Conservation (phyloP, 192 early-diverging fungal genomes). For the Linnemannia elongata region DNA sequence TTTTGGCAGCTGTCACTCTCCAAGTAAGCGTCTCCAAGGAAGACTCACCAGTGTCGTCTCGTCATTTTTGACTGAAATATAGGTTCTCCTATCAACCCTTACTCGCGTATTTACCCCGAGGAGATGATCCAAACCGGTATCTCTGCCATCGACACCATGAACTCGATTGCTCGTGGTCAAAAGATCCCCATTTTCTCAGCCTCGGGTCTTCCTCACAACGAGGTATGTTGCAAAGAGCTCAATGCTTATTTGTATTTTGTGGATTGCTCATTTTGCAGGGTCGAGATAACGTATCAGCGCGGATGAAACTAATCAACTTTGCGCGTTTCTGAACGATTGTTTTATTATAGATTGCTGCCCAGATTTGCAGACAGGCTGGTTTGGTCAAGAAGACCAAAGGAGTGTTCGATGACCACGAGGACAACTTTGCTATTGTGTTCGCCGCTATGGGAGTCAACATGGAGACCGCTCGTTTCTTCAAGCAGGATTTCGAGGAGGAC, state of each 20-base stretch:
- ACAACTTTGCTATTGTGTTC: slow-evolving; percentile 99
- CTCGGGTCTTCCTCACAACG: slow-evolving; percentile 98
- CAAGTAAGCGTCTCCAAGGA: not conserved
- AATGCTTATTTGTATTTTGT: not conserved
- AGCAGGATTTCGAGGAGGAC: slow-evolving; percentile 99
- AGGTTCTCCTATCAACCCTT: slow-evolving; percentile 99
- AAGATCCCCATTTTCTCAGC: slow-evolving; percentile 99
- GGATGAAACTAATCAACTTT: not conserved
- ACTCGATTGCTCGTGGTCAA: slow-evolving; percentile 99
- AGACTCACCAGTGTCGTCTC: not conserved
- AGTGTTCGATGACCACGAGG: slow-evolving; percentile 95
- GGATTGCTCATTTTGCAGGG: not conserved
- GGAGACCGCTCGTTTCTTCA: slow-evolving; percentile 99
- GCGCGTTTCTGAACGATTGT: not conserved
- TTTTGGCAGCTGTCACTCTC: not conserved
- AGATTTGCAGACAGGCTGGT: slow-evolving; percentile 99
- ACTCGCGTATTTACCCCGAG: slow-evolving; percentile 98
- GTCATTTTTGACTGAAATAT: not conserved
- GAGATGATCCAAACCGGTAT: slow-evolving; percentile 99
- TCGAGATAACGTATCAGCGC: not conserved
- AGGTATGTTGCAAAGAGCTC: slow-evolving; percentile 63
- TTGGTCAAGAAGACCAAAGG: slow-evolving; percentile 95
- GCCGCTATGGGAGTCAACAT: slow-evolving; percentile 99
- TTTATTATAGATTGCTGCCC: slow-evolving; percentile 89
- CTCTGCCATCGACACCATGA: slow-evolving; percentile 99